Percentiles rank a stretch among this genome's conserved stretches.
phyloP scores from a whole-genome alignment of 2,329 filamentous ascomycete species.

The Alternaria ventricosa region DNA sequence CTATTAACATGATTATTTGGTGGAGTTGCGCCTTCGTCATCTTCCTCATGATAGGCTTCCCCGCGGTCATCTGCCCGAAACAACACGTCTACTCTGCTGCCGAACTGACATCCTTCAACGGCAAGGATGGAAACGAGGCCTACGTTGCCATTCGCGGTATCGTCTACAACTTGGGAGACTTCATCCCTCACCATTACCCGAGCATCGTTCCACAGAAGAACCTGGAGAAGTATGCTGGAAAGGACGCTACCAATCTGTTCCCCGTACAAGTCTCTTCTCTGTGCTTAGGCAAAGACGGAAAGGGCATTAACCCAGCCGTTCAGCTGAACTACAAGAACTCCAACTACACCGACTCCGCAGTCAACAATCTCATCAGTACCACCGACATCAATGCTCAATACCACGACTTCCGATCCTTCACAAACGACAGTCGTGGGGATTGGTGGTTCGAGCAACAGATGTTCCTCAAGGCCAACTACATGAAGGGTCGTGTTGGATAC shows the following conservation, averaged over 20 bases:
- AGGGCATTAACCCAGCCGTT: constrained; percentile 70
- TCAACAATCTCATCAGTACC: constrained; percentile 67
- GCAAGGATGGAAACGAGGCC: constrained; percentile 68
- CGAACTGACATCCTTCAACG: constrained; percentile 77
- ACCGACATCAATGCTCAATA: constrained; percentile 78
- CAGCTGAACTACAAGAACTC: constrained; percentile 80
- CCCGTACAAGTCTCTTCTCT: constrained; percentile 93
- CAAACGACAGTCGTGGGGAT: constrained; percentile 80
- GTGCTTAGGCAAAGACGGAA: constrained; percentile 76
- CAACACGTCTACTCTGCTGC: constrained; percentile 84
- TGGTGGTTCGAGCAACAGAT: constrained; percentile 94
- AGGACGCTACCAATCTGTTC: constrained; percentile 87
- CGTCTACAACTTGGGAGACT: constrained; percentile 82
- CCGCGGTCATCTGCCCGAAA: constrained; percentile 84
- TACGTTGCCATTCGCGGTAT: constrained; percentile 86
- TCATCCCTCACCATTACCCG: constrained; percentile 80
- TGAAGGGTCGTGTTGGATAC: constrained; percentile 88
- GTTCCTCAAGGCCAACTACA: constrained; percentile 76
- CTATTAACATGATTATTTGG: constrained; percentile 99
- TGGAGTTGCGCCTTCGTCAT: constrained; percentile 75
- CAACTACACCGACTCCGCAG: constrained; percentile 69
- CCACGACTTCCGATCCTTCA: constrained; percentile 90
- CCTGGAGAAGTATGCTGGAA: constrained; percentile 81
- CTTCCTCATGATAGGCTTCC: constrained; percentile 92
- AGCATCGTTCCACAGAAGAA: constrained; percentile 65